Evolutionary conservation across 768 basidiomycete species (phyloP).

Genomic region (Lactarius pseudohatsudake): DNA sequence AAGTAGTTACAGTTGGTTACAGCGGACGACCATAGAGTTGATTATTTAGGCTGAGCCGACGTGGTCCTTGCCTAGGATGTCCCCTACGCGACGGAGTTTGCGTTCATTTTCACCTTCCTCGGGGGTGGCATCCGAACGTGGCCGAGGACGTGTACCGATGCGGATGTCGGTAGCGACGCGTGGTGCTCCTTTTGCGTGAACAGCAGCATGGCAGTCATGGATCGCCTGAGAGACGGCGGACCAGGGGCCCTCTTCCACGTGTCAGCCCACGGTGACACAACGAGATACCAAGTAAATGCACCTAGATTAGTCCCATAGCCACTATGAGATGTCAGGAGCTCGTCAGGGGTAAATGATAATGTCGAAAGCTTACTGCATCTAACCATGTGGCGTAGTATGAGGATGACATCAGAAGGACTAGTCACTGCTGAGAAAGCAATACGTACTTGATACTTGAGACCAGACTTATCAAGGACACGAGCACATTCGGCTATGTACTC

Average conservation of each 20-base stretch:
- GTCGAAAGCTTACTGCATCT: conserved; percentile 67
- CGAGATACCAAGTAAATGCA: conserved; percentile 32
- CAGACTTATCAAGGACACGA: conserved; percentile 76
- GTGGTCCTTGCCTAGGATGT: conserved; percentile 56
- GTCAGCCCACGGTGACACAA: not conserved
- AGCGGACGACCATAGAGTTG: not conserved
- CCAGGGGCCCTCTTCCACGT: conserved; percentile 74
- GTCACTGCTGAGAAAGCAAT: not conserved
- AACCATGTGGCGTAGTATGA: not conserved
- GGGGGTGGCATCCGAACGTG: conserved; percentile 44
- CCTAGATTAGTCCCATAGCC: conserved; percentile 93
- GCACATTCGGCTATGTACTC: conserved; percentile 82
- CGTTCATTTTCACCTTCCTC: conserved; percentile 68
- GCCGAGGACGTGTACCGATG: conserved; percentile 76
- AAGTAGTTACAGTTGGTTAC: conserved; percentile 7
- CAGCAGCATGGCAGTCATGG: conserved; percentile 86
- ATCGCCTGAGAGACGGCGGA: conserved; percentile 80
- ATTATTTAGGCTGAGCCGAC: conserved; percentile 18
- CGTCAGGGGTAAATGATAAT: not conserved
- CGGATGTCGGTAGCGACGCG: conserved; percentile 91
- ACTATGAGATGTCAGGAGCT: conserved; percentile 39
- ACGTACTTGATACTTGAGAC: conserved; percentile 77
- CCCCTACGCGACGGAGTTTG: conserved; percentile 80
- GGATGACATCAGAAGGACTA: not conserved
- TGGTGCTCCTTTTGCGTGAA: conserved; percentile 72